phyloP scores from a whole-genome alignment of 805 yeast species.

The Pichia eremophila region DNA sequence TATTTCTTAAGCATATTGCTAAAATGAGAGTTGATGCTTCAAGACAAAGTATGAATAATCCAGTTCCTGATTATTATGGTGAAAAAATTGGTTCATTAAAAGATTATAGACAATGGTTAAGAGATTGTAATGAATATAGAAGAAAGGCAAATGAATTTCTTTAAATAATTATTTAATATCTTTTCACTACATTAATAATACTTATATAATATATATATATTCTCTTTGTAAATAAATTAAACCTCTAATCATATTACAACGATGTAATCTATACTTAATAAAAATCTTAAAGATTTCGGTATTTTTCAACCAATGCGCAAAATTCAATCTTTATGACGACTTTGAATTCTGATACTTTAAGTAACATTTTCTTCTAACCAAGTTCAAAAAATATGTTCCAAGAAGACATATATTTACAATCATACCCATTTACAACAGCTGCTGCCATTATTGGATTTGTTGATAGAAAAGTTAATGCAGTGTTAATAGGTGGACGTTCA shows the following conservation, averaged over 20 bases:
- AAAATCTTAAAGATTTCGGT: no score
- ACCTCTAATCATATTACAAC: no score
- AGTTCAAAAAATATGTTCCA: slow-evolving; percentile 8
- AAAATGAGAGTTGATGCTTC: slow-evolving; percentile 87
- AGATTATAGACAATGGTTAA: slow-evolving; percentile 89
- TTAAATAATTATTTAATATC: slow-evolving; percentile 18
- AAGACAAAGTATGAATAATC: slow-evolving; percentile 81
- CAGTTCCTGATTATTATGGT: slow-evolving; percentile 98
- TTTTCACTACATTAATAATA: no score
- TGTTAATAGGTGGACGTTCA: slow-evolving; percentile 82
- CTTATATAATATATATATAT: no score
- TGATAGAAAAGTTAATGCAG: slow-evolving; percentile 69
- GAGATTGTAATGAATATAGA: slow-evolving; percentile 87
- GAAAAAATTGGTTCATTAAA: slow-evolving; percentile 83
- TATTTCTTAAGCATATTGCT: slow-evolving; percentile 65
- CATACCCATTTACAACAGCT: slow-evolving; percentile 78
- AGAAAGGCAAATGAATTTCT: slow-evolving; percentile 72
- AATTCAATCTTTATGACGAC: no score
- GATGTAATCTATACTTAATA: no score
- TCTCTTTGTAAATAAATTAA: no score
- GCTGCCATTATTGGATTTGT: slow-evolving; percentile 87
- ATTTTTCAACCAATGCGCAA: no score
- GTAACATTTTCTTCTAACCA: not conserved
- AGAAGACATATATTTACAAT: slow-evolving; percentile 59
- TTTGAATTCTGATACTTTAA: no score